Evolutionary conservation across 768 basidiomycete species (phyloP).

Genomic region (Coprinellus micaceus): DNA sequence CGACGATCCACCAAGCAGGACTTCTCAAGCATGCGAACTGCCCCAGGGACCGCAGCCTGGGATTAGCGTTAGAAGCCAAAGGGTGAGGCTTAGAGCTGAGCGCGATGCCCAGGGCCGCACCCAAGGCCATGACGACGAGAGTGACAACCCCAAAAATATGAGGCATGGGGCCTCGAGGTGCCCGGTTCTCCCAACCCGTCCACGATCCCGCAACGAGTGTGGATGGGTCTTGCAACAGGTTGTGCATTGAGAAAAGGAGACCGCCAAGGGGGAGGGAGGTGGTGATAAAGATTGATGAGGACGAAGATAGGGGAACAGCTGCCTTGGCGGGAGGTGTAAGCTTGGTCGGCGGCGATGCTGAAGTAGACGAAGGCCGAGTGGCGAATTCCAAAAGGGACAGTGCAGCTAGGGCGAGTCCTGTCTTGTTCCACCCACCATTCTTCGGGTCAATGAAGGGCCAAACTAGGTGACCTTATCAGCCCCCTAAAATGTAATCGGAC

Average conservation of each 20-base stretch:
- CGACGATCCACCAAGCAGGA: slow-evolving; percentile 52
- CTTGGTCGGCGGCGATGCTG: too few relatives aligned
- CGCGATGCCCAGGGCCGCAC: slow-evolving; percentile 43
- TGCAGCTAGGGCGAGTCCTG: slow-evolving; percentile 54
- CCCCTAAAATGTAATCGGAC: slow-evolving; percentile 1
- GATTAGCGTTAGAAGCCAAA: too few relatives aligned
- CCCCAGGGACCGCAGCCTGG: too few relatives aligned
- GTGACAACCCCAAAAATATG: slow-evolving; percentile 69
- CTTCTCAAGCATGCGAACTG: too few relatives aligned
- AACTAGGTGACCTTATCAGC: too few relatives aligned
- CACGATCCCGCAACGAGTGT: slow-evolving; percentile 85
- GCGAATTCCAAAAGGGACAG: slow-evolving; percentile 56
- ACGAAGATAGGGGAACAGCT: too few relatives aligned
- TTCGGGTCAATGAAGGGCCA: slow-evolving; percentile 73
- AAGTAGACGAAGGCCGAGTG: slow-evolving; percentile 32
- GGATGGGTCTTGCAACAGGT: slow-evolving; percentile 68
- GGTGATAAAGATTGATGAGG: slow-evolving; percentile 12
- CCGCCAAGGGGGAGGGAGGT: slow-evolving; percentile 59
- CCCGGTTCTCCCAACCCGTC: slow-evolving; percentile 73
- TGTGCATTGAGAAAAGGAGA: slow-evolving; percentile 69
- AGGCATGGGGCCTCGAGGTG: slow-evolving; percentile 66
- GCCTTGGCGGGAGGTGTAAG: too few relatives aligned
- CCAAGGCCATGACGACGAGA: slow-evolving; percentile 57
- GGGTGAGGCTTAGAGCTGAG: too few relatives aligned
- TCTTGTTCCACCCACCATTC: slow-evolving; percentile 69